Conservation (phyloP, 805 yeast species). For the Starmerella etchellsii region DNA sequence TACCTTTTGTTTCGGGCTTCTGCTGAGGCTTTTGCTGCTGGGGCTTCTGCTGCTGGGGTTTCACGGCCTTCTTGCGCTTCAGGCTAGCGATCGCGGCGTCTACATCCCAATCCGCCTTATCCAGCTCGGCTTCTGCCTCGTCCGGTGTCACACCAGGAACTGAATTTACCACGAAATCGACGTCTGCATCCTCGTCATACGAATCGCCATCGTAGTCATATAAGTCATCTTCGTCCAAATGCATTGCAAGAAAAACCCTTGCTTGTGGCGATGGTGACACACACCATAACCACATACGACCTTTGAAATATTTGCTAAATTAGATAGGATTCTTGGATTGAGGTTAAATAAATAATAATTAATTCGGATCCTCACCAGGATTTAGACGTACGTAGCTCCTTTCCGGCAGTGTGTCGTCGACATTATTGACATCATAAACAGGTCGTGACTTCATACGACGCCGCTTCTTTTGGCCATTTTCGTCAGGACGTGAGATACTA, state of each 20-base stretch:
- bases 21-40: slow-evolving; percentile 5
- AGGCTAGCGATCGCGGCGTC: slow-evolving; percentile 20
- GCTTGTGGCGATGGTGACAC: background rate
- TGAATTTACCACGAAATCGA: slow-evolving; percentile 18
- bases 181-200: slow-evolving; percentile 18
- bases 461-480: too few relatives aligned
- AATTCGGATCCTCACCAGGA: too few relatives aligned
- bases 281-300: background rate
- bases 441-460: background rate
- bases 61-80: slow-evolving; percentile 13
- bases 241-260: too few relatives aligned
- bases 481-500: too few relatives aligned
- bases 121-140: slow-evolving; percentile 20
- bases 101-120: slow-evolving; percentile 20
- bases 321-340: too few relatives aligned
- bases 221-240: slow-evolving; percentile 17
- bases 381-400: background rate
- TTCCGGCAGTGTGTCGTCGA: slow-evolving; percentile 1
- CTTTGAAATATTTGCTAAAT: too few relatives aligned
- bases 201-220: slow-evolving; percentile 18
- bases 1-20: slow-evolving; percentile 15
- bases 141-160: slow-evolving; percentile 7
- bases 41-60: slow-evolving; percentile 3
- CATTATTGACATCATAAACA: background rate
- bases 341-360: too few relatives aligned